phyloP scores from a whole-genome alignment of 73 alveolate species.

The Blepharisma japonicum region DNA sequence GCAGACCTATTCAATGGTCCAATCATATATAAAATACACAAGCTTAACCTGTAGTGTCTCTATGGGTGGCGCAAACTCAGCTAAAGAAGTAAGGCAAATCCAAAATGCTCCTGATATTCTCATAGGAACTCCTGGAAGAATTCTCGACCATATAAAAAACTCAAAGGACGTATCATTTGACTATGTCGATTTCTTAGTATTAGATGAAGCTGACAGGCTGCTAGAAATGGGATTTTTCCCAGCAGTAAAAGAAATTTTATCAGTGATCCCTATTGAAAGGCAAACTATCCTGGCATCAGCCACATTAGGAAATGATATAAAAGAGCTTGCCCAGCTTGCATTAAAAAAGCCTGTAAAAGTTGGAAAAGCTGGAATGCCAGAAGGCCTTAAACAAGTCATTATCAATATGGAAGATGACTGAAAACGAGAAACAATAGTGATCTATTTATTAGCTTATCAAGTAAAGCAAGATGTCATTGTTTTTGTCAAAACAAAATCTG shows the following conservation, averaged over 20 bases:
- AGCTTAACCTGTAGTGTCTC: constrained; percentile 69
- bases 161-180: constrained; percentile 46
- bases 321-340: constrained; percentile 77
- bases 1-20: constrained; percentile 88
- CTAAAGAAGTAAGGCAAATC: constrained; percentile 79
- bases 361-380: constrained; percentile 48
- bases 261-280: constrained; percentile 75
- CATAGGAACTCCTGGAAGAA: constrained; percentile 96
- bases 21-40: constrained; percentile 71
- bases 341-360: constrained; percentile 81
- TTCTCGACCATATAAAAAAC: constrained; percentile 83
- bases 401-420: constrained; percentile 1
- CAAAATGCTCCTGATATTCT: constrained; percentile 87
- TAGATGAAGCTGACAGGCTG: constrained; percentile 98
- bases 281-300: constrained; percentile 98
- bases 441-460: constrained; percentile 50
- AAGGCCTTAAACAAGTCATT: constrained; percentile 4
- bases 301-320: constrained; percentile 91
- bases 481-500: constrained; percentile 85
- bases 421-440: background rate
- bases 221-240: constrained; percentile 95
- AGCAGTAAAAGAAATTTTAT: constrained; percentile 75
- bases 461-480: constrained; percentile 78
- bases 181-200: constrained; percentile 81
- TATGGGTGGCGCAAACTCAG: constrained; percentile 84